Evolutionary conservation across 163 green algal genomes (phyloP).

Genomic region (Chlorella variabilis): DNA sequence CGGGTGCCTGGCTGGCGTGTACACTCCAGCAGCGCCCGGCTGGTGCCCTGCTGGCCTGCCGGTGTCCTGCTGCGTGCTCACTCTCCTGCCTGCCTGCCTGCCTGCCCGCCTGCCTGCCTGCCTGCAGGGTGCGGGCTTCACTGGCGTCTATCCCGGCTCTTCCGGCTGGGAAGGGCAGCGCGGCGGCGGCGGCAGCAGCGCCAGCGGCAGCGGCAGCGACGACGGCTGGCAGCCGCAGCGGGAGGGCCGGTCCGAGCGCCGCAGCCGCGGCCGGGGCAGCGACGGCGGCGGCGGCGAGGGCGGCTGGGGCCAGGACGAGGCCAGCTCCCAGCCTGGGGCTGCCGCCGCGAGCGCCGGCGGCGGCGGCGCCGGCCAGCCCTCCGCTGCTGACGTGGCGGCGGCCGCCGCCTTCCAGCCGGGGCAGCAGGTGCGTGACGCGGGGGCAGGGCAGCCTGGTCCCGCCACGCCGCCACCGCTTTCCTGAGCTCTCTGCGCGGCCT

Average conservation of each 20-base stretch:
- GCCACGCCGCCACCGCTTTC: too few relatives aligned
- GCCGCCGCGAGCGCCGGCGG: too few relatives aligned
- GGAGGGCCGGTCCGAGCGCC: background rate
- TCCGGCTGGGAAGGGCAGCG: conserved; percentile 8
- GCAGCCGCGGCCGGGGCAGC: background rate
- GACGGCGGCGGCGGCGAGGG: background rate
- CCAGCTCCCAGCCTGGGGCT: too few relatives aligned
- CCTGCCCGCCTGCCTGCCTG: background rate
- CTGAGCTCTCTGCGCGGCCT: too few relatives aligned
- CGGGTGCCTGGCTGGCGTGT: too few relatives aligned
- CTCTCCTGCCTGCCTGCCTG: background rate
- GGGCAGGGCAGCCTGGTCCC: too few relatives aligned
- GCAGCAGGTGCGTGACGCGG: conserved; percentile 6
- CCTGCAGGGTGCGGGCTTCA: conserved; percentile 18
- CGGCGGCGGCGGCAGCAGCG: too few relatives aligned
- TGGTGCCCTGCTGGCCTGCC: background rate
- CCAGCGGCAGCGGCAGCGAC: background rate
- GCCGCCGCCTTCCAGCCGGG: conserved; percentile 20
- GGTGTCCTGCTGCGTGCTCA: background rate
- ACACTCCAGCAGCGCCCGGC: too few relatives aligned
- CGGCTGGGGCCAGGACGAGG: background rate
- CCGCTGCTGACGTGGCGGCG: background rate
- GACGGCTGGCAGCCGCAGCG: background rate
- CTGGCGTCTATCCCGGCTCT: conserved; percentile 4
- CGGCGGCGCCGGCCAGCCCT: background rate